phyloP scores from a whole-genome alignment of 2,329 filamentous ascomycete genomes.

The Amylocarpus encephaloides region DNA sequence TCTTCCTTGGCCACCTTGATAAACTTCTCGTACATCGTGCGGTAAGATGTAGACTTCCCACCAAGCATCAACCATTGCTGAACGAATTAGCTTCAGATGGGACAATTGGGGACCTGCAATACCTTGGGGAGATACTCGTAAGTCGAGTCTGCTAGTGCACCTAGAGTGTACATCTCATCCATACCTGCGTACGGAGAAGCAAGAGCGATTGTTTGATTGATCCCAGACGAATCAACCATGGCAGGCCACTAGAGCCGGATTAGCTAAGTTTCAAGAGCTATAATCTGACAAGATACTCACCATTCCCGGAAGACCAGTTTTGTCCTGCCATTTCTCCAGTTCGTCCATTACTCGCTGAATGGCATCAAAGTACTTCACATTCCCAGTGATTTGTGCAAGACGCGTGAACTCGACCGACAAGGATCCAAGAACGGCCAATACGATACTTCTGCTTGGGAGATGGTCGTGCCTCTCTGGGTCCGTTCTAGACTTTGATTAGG shows the following conservation, averaged over 20 bases:
- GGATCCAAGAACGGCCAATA: constrained; percentile 54
- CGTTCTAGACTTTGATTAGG: constrained; percentile 9
- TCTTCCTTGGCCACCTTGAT: constrained; percentile 41
- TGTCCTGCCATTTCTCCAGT: constrained; percentile 48
- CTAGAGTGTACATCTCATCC: constrained; percentile 49
- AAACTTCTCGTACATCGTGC: constrained; percentile 39
- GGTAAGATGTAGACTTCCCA: constrained; percentile 18
- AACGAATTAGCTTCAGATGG: neutral
- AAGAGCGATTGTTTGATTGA: constrained; percentile 19
- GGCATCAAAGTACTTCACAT: constrained; percentile 57
- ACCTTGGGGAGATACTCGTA: constrained; percentile 63
- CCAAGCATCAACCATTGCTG: constrained; percentile 33
- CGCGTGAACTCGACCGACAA: constrained; percentile 57
- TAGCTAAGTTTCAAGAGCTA: no score
- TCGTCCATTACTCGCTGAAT: constrained; percentile 51
- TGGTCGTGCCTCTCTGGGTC: constrained; percentile 44
- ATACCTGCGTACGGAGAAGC: constrained; percentile 46
- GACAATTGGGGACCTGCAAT: constrained; percentile 52
- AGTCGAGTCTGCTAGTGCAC: constrained; percentile 50
- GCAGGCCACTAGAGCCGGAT: constrained; percentile 44
- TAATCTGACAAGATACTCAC: no score
- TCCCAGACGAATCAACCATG: constrained; percentile 42
- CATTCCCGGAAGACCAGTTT: constrained; percentile 53
- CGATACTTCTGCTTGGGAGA: constrained; percentile 47
- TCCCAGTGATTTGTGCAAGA: constrained; percentile 54